A percentile compares a stretch with the other conserved stretches of the same genome.
Evolutionary conservation across 495 filamentous ascomycete genomes (phyloP).

Genomic region (Umbilicaria muhlenbergii): DNA sequence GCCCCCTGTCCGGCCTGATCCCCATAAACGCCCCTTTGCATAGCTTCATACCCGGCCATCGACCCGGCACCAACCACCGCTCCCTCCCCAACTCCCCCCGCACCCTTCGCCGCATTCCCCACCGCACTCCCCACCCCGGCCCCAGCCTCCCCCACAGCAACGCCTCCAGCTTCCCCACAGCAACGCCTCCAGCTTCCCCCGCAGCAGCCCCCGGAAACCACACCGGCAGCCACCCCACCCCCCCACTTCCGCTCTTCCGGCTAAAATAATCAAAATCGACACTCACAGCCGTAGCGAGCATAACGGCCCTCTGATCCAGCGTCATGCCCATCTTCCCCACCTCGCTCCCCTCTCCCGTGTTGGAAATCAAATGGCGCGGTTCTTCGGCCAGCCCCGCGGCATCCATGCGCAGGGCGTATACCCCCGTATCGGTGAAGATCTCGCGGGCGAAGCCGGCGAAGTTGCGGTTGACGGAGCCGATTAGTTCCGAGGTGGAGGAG

Average conservation of each 20-base stretch:
- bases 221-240: constrained; percentile 39
- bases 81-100: constrained; percentile 22
- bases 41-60: constrained; percentile 48
- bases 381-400: constrained; percentile 32
- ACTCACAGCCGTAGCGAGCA: constrained; percentile 56
- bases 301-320: constrained; percentile 54
- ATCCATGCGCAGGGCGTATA: constrained; percentile 57
- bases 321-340: constrained; percentile 35
- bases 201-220: constrained; percentile 38
- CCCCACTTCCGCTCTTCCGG: constrained; percentile 34
- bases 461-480: constrained; percentile 53
- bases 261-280: constrained; percentile 66
- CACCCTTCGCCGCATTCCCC: constrained; percentile 20
- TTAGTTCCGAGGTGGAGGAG: constrained; percentile 26
- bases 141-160: constrained; percentile 25
- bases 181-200: constrained; percentile 20
- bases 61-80: constrained; percentile 37
- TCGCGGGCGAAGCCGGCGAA: constrained; percentile 56
- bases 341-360: constrained; percentile 12
- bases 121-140: constrained; percentile 22
- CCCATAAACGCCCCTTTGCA: constrained; percentile 33
- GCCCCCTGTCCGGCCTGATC: constrained; percentile 10
- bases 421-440: constrained; percentile 56
- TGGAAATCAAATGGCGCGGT: constrained; percentile 24
- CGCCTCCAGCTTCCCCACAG: too few species aligned